These are phyloP conservation scores for Saccharomycodes ludwigii DNA, from an alignment of 805 yeast genomes.

Conservation along the genomic window DNA sequence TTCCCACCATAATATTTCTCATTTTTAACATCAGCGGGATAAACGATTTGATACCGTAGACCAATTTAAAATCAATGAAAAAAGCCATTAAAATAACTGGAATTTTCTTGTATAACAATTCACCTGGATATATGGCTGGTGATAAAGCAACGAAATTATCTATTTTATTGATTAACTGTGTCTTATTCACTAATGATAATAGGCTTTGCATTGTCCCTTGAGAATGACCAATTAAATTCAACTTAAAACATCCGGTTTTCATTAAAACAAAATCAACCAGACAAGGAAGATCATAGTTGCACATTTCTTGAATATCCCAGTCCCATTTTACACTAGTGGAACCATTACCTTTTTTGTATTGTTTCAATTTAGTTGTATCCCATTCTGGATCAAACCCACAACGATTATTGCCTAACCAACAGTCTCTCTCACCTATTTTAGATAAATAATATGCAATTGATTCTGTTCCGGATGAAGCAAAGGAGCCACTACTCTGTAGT, in stretches of 20 bases:
- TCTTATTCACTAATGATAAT: constrained; percentile 44
- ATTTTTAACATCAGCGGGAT: constrained; percentile 60
- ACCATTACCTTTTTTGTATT: constrained; percentile 19
- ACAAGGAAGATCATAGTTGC: constrained; percentile 62
- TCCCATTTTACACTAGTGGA: constrained; percentile 53
- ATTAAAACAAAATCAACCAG: constrained; percentile 49
- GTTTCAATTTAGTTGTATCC: constrained; percentile 28
- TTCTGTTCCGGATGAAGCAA: constrained; percentile 67
- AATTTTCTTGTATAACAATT: constrained; percentile 45
- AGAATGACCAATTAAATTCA: constrained; percentile 70
- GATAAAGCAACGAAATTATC: constrained; percentile 67
- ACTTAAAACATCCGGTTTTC: constrained; percentile 26
- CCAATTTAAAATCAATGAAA: constrained; percentile 32
- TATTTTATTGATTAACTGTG: constrained; percentile 34
- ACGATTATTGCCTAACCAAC: constrained; percentile 87
- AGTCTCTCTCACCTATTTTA: constrained; percentile 51
- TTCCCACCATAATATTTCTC: constrained; percentile 36
- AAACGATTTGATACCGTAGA: constrained; percentile 72
- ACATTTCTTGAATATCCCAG: constrained; percentile 86
- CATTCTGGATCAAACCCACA: constrained; percentile 76
- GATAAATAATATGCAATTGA: constrained; percentile 54
- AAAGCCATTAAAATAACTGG: constrained; percentile 54
- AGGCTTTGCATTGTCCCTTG: constrained; percentile 90
- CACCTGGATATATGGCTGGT: constrained; percentile 88
- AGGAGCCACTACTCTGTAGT: constrained; percentile 78